phyloP scores from a whole-genome alignment of 1,284 basidiomycete genomes.

The Irpex rosettiformis region DNA sequence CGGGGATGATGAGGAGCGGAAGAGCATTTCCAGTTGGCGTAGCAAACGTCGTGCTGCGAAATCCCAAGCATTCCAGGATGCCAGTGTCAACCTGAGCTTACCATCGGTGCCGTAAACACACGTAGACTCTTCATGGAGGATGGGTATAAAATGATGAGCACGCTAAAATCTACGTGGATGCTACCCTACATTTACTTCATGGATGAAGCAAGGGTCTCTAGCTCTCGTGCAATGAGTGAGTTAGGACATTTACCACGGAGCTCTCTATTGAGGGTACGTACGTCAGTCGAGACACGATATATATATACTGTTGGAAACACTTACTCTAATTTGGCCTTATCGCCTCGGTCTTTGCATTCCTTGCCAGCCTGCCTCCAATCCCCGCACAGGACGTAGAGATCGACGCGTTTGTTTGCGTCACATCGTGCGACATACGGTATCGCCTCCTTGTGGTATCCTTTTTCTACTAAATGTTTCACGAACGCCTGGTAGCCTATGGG shows the following conservation, averaged over 20 bases:
- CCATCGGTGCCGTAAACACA: background rate
- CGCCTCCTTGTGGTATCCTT: slow-evolving; percentile 74
- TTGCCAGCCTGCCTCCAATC: slow-evolving; percentile 87
- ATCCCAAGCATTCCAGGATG: background rate
- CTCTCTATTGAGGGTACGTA: slow-evolving; percentile 41
- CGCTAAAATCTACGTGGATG: background rate
- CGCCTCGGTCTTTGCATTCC: slow-evolving; percentile 83
- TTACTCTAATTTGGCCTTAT: slow-evolving; percentile 80
- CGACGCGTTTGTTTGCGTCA: slow-evolving; percentile 77
- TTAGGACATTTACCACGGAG: slow-evolving; percentile 72
- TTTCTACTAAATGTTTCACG: slow-evolving; percentile 75
- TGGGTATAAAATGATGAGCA: background rate
- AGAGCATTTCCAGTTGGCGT: slow-evolving; percentile 21
- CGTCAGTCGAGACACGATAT: background rate
- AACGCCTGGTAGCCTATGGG: slow-evolving; percentile 97
- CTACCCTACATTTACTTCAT: slow-evolving; percentile 50
- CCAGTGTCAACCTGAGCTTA: background rate
- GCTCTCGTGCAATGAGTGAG: slow-evolving; percentile 72
- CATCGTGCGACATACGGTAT: slow-evolving; percentile 75
- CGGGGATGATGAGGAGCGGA: slow-evolving; percentile 28
- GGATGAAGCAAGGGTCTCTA: slow-evolving; percentile 63
- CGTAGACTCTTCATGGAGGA: background rate
- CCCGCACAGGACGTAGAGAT: slow-evolving; percentile 84
- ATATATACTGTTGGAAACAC: slow-evolving; percentile 29
- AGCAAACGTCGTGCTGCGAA: slow-evolving; percentile 19